phyloP scores from a whole-genome alignment of 306 rosid genomes.

The Cercis canadensis region DNA sequence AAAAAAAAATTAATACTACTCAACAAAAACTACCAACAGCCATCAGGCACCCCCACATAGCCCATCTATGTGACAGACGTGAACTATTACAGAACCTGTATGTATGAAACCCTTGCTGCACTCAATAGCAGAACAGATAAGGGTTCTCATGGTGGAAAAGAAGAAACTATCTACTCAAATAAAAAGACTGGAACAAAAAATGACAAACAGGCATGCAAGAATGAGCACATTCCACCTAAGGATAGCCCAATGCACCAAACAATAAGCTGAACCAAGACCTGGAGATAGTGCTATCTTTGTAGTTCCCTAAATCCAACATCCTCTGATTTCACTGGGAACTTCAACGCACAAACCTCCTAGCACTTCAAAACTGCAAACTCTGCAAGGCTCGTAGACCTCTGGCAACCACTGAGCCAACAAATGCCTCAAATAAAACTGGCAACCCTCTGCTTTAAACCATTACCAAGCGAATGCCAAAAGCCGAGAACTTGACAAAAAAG shows the following conservation, averaged over 20 bases:
- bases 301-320: slow-evolving; percentile 42
- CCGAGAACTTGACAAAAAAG: slow-evolving; percentile 37
- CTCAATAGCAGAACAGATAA: slow-evolving; percentile 26
- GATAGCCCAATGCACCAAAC: slow-evolving; percentile 39
- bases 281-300: slow-evolving; percentile 41
- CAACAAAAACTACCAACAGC: slow-evolving; percentile 52
- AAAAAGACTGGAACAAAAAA: not conserved
- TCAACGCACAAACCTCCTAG: slow-evolving; percentile 43
- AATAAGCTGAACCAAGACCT: slow-evolving; percentile 38
- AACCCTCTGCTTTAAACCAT: slow-evolving; percentile 50
- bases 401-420: slow-evolving; percentile 51
- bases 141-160: slow-evolving; percentile 33
- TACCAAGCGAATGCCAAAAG: slow-evolving; percentile 49
- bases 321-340: slow-evolving; percentile 36
- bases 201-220: slow-evolving; percentile 26
- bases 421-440: slow-evolving; percentile 49
- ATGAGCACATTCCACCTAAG: slow-evolving; percentile 34
- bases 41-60: slow-evolving; percentile 47
- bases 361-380: slow-evolving; percentile 54
- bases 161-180: slow-evolving; percentile 27
- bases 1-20: slow-evolving; percentile 32
- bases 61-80: slow-evolving; percentile 55
- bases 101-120: slow-evolving; percentile 39
- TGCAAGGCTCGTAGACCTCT: slow-evolving; percentile 38
- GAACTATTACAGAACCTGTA: slow-evolving; percentile 43